Conservation (phyloP, 163 green algal species). For the Prototheca stagnorum region DNA sequence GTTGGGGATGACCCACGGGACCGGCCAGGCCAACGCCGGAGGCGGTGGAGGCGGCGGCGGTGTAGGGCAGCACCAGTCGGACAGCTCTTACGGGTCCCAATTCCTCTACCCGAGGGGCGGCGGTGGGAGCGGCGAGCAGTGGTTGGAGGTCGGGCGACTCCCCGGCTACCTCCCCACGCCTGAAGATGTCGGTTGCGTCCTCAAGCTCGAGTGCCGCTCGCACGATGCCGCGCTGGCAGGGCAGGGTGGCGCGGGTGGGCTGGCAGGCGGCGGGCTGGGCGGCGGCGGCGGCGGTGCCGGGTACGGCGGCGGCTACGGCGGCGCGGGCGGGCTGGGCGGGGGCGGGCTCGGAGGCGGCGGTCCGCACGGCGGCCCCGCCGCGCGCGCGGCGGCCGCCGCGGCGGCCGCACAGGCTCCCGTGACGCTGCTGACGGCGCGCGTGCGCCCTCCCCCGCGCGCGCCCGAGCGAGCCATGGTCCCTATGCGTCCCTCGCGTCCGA, state of each 20-base stretch:
- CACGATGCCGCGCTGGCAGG: constrained; percentile 49
- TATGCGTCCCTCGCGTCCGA: constrained; percentile 16
- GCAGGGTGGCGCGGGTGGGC: no score
- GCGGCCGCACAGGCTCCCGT: no score
- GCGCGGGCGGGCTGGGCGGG: no score
- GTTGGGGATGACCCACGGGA: no score
- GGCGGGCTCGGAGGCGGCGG: no score
- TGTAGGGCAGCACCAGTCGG: neutral
- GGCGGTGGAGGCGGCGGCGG: neutral
- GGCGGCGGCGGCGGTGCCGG: no score
- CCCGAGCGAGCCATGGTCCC: constrained; percentile 52
- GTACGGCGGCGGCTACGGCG: no score
- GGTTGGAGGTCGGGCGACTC: constrained; percentile 51
- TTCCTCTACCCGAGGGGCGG: neutral
- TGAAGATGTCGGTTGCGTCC: constrained; percentile 77
- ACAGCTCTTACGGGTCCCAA: no score
- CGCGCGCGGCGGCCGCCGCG: no score
- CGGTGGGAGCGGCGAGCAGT: constrained; percentile 35
- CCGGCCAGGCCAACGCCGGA: neutral
- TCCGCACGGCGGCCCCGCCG: no score
- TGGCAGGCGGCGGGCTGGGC: no score
- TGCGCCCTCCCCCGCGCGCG: constrained; percentile 44
- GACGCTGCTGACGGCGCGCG: constrained; percentile 38
- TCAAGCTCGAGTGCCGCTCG: constrained; percentile 74
- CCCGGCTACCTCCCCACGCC: constrained; percentile 54